A percentile compares a stretch with the other conserved stretches of the same genome.
Conservation (phyloP, 495 filamentous ascomycete species). For the Bacidia rubella region DNA sequence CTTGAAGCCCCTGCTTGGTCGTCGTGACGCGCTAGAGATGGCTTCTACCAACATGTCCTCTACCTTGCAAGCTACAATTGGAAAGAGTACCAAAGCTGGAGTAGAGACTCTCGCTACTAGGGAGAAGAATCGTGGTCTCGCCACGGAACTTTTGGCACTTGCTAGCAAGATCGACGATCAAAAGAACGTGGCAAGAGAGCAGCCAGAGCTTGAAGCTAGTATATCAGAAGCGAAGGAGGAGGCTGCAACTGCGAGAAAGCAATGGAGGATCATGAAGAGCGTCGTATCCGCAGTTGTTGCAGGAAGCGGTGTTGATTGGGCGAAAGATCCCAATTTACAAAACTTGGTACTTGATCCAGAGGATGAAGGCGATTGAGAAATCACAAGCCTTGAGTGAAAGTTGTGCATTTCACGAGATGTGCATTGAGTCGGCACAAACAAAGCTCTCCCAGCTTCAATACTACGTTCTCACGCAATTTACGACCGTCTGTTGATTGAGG, state of each 20-base stretch:
- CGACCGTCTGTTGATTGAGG: too few species aligned
- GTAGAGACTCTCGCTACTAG: slow-evolving; percentile 39
- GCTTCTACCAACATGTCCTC: slow-evolving; percentile 42
- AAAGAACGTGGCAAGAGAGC: slow-evolving; percentile 33
- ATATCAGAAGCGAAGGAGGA: slow-evolving; percentile 43
- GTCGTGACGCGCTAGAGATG: slow-evolving; percentile 52
- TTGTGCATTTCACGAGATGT: too few species aligned
- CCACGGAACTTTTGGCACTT: slow-evolving; percentile 45
- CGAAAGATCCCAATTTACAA: slow-evolving; percentile 50
- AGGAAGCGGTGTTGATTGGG: slow-evolving; percentile 79
- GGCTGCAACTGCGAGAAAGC: slow-evolving; percentile 40
- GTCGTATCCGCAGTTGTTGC: slow-evolving; percentile 61
- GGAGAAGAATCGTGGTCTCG: slow-evolving; percentile 47
- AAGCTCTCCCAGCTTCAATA: too few species aligned
- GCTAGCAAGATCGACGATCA: slow-evolving; percentile 41
- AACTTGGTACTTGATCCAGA: slow-evolving; percentile 66
- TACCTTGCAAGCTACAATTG: slow-evolving; percentile 32
- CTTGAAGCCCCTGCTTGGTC: slow-evolving; percentile 48
- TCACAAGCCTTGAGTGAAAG: too few species aligned
- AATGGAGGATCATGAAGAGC: slow-evolving; percentile 62
- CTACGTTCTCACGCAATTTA: too few species aligned
- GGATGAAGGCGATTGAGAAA: slow-evolving; percentile 27
- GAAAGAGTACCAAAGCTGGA: slow-evolving; percentile 40
- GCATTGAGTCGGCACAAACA: too few species aligned
- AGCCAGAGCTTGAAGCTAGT: slow-evolving; percentile 36